Conservation (phyloP, 208 protist genomes). For the Wallacemonas collosoma region DNA sequence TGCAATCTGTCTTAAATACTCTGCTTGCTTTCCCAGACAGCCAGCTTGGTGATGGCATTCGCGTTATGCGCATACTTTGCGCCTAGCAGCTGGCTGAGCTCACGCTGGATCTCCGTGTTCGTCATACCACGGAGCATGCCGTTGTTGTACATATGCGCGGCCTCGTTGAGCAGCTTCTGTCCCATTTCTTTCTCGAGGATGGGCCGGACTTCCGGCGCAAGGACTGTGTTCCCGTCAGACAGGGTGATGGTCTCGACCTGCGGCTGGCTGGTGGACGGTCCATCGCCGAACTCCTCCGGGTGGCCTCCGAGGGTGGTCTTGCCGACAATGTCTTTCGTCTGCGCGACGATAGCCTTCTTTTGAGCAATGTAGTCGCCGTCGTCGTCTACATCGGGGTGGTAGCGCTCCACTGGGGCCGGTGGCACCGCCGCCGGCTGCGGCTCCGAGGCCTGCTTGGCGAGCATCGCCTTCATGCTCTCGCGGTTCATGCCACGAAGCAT, state of each 20-base stretch:
- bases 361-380: conserved; percentile 81
- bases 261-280: conserved; percentile 44
- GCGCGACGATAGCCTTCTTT: conserved; percentile 79
- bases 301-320: conserved; percentile 75
- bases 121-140: conserved; percentile 58
- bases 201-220: conserved; percentile 52
- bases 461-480: conserved; percentile 81
- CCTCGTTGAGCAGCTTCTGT: conserved; percentile 54
- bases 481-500: conserved; percentile 89
- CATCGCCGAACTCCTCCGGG: conserved; percentile 87
- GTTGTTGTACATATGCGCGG: conserved; percentile 75
- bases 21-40: conserved; percentile 84
- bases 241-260: conserved; percentile 77
- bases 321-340: conserved; percentile 80
- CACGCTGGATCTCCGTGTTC: conserved; percentile 70
- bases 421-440: conserved; percentile 16
- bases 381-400: conserved; percentile 79
- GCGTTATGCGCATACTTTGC: conserved; percentile 63
- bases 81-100: conserved; percentile 71
- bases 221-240: conserved; percentile 53
- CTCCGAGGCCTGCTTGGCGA: conserved; percentile 67
- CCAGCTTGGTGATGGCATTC: conserved; percentile 86
- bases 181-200: conserved; percentile 79
- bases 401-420: conserved; percentile 16
- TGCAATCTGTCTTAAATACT: conserved; percentile 24